Percentiles rank a stretch among this genome's conserved stretches.
These are phyloP conservation scores for Puccinia polysora DNA, from an alignment of 1,284 basidiomycete genomes.

Conservation along the genomic window DNA sequence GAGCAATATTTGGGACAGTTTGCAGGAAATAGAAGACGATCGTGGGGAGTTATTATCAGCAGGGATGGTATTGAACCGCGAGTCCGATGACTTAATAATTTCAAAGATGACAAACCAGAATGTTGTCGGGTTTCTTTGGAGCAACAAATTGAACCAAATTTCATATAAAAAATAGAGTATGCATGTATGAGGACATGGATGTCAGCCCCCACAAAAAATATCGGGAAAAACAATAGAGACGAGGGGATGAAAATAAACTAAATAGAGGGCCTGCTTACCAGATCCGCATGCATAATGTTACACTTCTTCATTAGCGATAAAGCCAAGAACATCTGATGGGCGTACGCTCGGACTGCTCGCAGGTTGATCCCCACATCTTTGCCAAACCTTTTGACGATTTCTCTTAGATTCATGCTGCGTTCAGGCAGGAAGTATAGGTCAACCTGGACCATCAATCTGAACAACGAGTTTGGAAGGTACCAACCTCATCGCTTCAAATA, in stretches of 20 bases:
- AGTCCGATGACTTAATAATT: no score
- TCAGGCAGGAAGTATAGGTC: constrained; percentile 11
- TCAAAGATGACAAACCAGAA: constrained; percentile 63
- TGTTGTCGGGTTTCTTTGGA: constrained; percentile 77
- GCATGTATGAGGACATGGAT: no score
- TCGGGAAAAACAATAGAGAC: no score
- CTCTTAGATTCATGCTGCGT: constrained; percentile 88
- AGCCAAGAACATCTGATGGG: constrained; percentile 89
- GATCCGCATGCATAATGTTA: constrained; percentile 94
- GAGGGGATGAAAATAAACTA: no score
- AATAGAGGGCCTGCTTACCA: constrained; percentile 53
- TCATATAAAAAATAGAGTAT: background rate
- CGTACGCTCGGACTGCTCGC: constrained; percentile 92
- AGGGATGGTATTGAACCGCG: background rate
- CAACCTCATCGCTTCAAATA: constrained; percentile 88
- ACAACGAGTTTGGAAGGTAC: constrained; percentile 47
- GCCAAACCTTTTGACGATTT: constrained; percentile 97
- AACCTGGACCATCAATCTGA: constrained; percentile 3
- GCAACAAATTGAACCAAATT: background rate
- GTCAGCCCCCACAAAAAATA: no score
- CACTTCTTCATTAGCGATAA: constrained; percentile 78
- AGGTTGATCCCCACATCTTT: constrained; percentile 96
- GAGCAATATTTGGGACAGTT: no score
- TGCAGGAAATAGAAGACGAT: constrained; percentile 17
- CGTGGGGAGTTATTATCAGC: no score